Base-by-base conservation (phyloP, 2,329 filamentous ascomycete genomes). In the Venturia aucupariae region DNA sequence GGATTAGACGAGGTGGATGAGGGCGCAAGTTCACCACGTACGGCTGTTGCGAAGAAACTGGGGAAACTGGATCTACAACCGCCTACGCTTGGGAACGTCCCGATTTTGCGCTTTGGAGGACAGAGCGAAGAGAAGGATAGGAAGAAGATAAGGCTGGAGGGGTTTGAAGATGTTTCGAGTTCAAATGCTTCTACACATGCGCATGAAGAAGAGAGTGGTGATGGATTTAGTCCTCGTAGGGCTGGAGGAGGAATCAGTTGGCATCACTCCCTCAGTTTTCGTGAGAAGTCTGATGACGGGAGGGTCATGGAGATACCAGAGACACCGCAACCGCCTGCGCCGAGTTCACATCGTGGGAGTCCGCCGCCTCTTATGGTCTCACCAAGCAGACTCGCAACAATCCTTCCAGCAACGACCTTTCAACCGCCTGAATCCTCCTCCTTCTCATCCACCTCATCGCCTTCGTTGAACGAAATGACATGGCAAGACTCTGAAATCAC, bases 401-500 rank as follows among this genome's bases (percentile, higher is more conserved):
- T 24, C 13, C 24, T 44, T 11, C 32, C 61, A 17, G 27, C 30
- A 19, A 62, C 42, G 19, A 35, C 61, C 15, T 46, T 54, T 22
- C 19, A 27, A 3, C 32, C 30, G 5, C 51, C 51, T 6, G 27
- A 27, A n/a, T 24, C 27, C 3, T 15, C 48, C n/a, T n/a, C n/a
- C n/a, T n/a, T n/a, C n/a, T n/a, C n/a, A n/a, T n/a, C n/a, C n/a
- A n/a, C n/a, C 8, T 5, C 27, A 44, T 11, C n/a, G 11, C 24
- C 24, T 27, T 10, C 22, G 19, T 3, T 17, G 5, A 60, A 35
- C 60, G 41, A 42, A 1, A 61, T 13, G 15, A 44, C 62, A 5
- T 87, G 85, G 85, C 81, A 81, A 69, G 82, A 84, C 67, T 78
- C 78, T 44, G 85, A 87, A 70, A 86, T 87, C 69, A 87, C 84